phyloP scores from a whole-genome alignment of 1,284 basidiomycete species.

The Malassezia obtusa region DNA sequence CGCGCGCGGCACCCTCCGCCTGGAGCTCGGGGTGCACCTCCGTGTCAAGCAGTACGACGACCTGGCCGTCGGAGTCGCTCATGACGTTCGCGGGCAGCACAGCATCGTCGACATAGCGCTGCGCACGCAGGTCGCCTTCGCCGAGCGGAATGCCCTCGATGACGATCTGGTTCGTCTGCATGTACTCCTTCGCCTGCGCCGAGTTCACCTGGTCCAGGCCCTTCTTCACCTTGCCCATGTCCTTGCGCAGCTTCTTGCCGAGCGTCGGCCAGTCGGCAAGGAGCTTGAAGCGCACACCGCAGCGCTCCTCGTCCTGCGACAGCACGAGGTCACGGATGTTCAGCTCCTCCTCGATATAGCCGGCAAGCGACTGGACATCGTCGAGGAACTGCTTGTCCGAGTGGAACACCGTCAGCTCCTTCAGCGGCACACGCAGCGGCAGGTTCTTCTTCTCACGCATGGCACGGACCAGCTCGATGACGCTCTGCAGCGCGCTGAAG shows the following conservation, averaged over 20 bases:
- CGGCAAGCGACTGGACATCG: slow-evolving; percentile 73
- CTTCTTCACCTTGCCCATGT: slow-evolving; percentile 79
- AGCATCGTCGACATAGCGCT: slow-evolving; percentile 68
- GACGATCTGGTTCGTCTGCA: slow-evolving; percentile 64
- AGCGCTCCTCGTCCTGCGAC: slow-evolving; percentile 73
- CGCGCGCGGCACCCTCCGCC: slow-evolving; percentile 77
- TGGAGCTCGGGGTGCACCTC: slow-evolving; percentile 76
- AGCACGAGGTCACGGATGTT: slow-evolving; percentile 85
- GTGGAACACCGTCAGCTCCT: slow-evolving; percentile 90
- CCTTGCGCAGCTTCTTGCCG: slow-evolving; percentile 86
- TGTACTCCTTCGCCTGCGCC: slow-evolving; percentile 72
- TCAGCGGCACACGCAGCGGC: slow-evolving; percentile 64
- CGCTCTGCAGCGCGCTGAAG: slow-evolving; percentile 83
- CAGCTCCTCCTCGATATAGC: slow-evolving; percentile 88
- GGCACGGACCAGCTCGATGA: slow-evolving; percentile 83
- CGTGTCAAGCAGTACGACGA: slow-evolving; percentile 83
- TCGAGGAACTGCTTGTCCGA: slow-evolving; percentile 71
- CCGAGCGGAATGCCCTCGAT: slow-evolving; percentile 85
- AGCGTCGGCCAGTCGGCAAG: slow-evolving; percentile 92
- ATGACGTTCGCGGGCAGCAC: slow-evolving; percentile 57
- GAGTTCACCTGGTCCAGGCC: slow-evolving; percentile 71
- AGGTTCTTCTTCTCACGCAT: slow-evolving; percentile 80
- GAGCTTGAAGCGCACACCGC: slow-evolving; percentile 82
- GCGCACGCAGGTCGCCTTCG: slow-evolving; percentile 78
- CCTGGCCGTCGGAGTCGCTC: slow-evolving; percentile 84